Conservation (phyloP, 768 basidiomycete species). For the Saitozyma podzolica region DNA sequence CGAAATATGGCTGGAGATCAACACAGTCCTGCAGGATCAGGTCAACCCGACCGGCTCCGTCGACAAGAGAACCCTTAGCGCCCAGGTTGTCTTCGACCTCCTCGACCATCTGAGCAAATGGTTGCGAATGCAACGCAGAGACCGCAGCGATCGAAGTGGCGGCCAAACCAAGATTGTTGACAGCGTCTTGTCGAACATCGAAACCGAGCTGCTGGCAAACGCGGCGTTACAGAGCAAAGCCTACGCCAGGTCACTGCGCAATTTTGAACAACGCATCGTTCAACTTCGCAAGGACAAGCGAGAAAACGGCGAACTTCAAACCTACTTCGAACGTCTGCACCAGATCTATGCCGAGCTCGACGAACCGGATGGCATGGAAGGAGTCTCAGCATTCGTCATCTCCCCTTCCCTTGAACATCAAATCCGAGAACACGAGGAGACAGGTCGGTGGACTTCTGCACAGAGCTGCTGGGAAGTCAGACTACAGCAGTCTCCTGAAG, state of each 20-base stretch:
- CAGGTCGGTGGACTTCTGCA: conserved; percentile 94
- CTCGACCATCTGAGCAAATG: conserved; percentile 93
- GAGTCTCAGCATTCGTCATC: conserved; percentile 81
- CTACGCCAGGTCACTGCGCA: conserved; percentile 90
- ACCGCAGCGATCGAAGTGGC: conserved; percentile 57
- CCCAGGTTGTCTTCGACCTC: conserved; percentile 95
- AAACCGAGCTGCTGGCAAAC: conserved; percentile 83
- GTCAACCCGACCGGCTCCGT: conserved; percentile 66
- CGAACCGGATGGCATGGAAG: conserved; percentile 99
- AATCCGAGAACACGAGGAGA: conserved; percentile 96
- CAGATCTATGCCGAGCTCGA: conserved; percentile 94
- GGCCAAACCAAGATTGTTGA: conserved; percentile 64
- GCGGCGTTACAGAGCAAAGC: conserved; percentile 94
- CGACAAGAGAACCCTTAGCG: conserved; percentile 85
- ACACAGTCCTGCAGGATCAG: conserved; percentile 83
- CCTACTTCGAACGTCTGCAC: conserved; percentile 84
- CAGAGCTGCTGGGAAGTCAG: conserved; percentile 99
- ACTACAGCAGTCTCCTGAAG: conserved; percentile 84
- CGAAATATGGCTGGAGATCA: conserved; percentile 71
- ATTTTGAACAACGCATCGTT: conserved; percentile 81
- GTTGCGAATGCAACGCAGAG: conserved; percentile 66
- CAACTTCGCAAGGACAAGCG: conserved; percentile 54
- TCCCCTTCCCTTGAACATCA: conserved; percentile 91
- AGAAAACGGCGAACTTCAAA: conserved; percentile 60
- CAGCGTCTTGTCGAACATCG: conserved; percentile 76